These are phyloP conservation scores for Daldinia vernicosa DNA, from an alignment of 495 filamentous ascomycete species.

Conservation along the genomic window DNA sequence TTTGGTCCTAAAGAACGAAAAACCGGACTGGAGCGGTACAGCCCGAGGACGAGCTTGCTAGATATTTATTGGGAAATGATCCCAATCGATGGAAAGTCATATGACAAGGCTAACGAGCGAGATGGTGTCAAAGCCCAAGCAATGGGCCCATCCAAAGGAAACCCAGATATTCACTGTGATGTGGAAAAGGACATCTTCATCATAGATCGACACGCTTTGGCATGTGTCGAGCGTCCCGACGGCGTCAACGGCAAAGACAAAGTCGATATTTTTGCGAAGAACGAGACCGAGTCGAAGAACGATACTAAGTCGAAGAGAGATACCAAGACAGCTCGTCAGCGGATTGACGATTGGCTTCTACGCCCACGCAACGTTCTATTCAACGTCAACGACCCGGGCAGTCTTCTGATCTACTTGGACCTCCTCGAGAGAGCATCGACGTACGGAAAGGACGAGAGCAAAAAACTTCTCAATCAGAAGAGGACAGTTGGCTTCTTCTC, in stretches of 20 bases:
- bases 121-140: rapidly evolving
- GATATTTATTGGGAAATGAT: neutral
- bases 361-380: neutral
- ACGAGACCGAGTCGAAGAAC: too few species aligned
- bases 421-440: neutral
- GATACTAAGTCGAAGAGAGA: too few species aligned
- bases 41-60: neutral
- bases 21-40: too few species aligned
- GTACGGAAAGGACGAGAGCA: neutral
- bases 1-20: too few species aligned
- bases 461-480: neutral
- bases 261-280: neutral
- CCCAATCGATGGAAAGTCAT: neutral
- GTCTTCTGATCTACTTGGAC: neutral
- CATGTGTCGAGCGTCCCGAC: neutral
- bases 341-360: neutral
- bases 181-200: neutral
- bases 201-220: neutral
- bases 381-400: neutral
- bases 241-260: neutral
- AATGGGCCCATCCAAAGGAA: neutral
- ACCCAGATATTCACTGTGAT: neutral
- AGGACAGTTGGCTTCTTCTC: constrained; percentile 6
- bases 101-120: neutral
- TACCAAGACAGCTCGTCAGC: neutral